Percentiles rank a stretch among this genome's conserved stretches.
These are phyloP conservation scores for Mycena maculata DNA, from an alignment of 768 basidiomycete genomes.

Conservation along the genomic window DNA sequence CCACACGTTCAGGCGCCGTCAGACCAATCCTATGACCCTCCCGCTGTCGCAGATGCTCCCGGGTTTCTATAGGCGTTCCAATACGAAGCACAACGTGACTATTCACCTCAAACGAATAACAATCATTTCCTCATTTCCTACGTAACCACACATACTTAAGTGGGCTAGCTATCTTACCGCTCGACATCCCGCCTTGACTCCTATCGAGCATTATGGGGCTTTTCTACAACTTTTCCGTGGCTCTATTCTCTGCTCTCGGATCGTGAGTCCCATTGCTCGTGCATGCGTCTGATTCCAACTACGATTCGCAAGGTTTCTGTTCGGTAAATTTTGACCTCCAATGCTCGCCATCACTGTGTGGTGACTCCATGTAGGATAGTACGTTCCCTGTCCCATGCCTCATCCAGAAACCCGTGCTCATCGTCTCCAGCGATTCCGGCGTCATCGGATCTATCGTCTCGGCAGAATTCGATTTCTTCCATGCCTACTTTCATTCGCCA, in stretches of 20 bases:
- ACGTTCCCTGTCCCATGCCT: not conserved
- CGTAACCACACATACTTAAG: not conserved
- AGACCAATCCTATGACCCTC: slow-evolving; percentile 5
- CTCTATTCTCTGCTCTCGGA: slow-evolving; percentile 33
- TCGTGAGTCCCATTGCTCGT: slow-evolving; percentile 19
- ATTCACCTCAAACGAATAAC: not conserved
- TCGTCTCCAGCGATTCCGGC: slow-evolving; percentile 29
- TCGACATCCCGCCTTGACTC: not conserved
- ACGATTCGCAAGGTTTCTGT: slow-evolving; percentile 20
- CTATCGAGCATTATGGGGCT: slow-evolving; percentile 22
- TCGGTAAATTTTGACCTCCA: slow-evolving; percentile 15
- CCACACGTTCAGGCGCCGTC: not conserved
- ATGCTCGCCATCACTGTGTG: no score
- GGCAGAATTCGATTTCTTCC: slow-evolving; percentile 27
- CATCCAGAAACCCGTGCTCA: not conserved
- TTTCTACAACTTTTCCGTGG: slow-evolving; percentile 32
- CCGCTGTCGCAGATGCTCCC: not conserved
- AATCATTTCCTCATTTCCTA: no score
- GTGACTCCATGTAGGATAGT: slow-evolving; percentile 25
- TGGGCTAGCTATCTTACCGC: not conserved
- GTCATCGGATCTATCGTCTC: slow-evolving; percentile 35
- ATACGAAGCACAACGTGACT: not conserved
- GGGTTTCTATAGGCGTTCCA: not conserved
- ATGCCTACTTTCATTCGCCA: slow-evolving; percentile 39
- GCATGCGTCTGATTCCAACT: not conserved